Evolutionary conservation across 75 land plant genomes (phyloP).

Genomic region (Cunninghamia lanceolata): DNA sequence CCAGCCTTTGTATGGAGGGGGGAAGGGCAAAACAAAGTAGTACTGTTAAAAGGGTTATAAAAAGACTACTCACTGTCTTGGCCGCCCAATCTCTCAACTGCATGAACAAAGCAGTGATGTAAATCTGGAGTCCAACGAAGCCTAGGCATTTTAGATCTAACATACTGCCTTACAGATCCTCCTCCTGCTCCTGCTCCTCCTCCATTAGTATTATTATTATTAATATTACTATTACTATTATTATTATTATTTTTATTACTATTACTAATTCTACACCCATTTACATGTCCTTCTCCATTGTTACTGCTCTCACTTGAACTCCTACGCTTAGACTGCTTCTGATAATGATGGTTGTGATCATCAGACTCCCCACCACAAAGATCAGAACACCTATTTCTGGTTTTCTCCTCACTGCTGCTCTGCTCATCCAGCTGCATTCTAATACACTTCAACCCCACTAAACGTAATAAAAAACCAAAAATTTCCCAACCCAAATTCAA

Average conservation of each 20-base stretch:
- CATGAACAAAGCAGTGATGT: conserved; percentile 54
- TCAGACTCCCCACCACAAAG: background rate
- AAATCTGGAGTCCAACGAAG: conserved; percentile 64
- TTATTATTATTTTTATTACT: background rate
- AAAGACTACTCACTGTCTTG: conserved; percentile 33
- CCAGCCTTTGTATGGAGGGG: background rate
- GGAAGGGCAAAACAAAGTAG: background rate
- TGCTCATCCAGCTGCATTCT: conserved; percentile 10
- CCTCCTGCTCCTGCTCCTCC: background rate
- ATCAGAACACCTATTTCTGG: background rate
- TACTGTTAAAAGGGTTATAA: no score
- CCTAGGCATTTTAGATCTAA: conserved; percentile 59
- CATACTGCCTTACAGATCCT: conserved; percentile 45
- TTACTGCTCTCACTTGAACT: conserved; percentile 10
- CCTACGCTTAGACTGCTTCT: background rate
- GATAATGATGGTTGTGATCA: background rate
- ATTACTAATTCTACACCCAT: background rate
- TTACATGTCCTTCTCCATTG: background rate
- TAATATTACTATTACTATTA: background rate
- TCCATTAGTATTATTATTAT: background rate
- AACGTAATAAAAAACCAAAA: background rate
- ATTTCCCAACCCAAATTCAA: background rate
- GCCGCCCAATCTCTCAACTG: conserved; percentile 62
- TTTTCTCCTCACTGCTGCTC: background rate
- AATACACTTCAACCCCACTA: background rate